Percentiles rank a stretch among this genome's conserved stretches.
Conservation (phyloP, 2,329 filamentous ascomycete genomes). For the Curvularia lunata region DNA sequence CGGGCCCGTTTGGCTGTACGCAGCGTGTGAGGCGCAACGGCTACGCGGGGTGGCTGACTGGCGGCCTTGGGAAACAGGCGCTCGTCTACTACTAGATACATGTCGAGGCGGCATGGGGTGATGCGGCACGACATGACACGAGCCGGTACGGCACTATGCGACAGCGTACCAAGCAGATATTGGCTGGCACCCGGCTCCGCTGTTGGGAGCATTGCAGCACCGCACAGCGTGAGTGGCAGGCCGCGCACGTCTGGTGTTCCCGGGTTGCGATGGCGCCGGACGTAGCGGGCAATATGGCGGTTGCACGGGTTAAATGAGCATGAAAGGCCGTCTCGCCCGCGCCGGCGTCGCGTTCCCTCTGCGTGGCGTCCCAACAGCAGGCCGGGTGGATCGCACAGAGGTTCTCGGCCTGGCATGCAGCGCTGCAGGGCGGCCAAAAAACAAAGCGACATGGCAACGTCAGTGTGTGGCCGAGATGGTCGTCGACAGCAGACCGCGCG, state of each 20-base stretch:
- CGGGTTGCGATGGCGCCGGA: background rate
- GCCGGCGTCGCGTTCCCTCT: constrained; percentile 3
- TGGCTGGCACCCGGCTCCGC: background rate
- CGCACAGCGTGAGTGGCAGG: background rate
- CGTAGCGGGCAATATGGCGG: constrained; percentile 4
- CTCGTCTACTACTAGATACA: background rate
- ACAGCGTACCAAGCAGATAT: background rate
- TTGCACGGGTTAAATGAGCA: constrained; percentile 11
- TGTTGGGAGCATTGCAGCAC: background rate
- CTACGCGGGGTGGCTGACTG: background rate
- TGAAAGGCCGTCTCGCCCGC: background rate
- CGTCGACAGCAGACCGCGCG: too few relatives aligned
- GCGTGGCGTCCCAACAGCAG: constrained; percentile 9
- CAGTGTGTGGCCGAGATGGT: constrained; percentile 8
- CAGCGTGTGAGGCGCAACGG: background rate
- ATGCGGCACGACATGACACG: background rate
- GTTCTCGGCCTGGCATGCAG: constrained; percentile 11
- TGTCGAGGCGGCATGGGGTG: background rate
- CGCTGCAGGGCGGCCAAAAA: constrained; percentile 7
- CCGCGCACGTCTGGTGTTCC: constrained; percentile 6
- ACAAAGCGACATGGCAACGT: constrained; percentile 7
- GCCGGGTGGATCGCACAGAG: constrained; percentile 7
- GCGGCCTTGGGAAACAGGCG: background rate
- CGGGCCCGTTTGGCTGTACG: background rate
- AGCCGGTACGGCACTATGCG: background rate